Percentiles rank a stretch among this genome's conserved stretches.
Evolutionary conservation across 2,329 filamentous ascomycete species (phyloP).

Genomic region (Colletotrichum sp.): DNA sequence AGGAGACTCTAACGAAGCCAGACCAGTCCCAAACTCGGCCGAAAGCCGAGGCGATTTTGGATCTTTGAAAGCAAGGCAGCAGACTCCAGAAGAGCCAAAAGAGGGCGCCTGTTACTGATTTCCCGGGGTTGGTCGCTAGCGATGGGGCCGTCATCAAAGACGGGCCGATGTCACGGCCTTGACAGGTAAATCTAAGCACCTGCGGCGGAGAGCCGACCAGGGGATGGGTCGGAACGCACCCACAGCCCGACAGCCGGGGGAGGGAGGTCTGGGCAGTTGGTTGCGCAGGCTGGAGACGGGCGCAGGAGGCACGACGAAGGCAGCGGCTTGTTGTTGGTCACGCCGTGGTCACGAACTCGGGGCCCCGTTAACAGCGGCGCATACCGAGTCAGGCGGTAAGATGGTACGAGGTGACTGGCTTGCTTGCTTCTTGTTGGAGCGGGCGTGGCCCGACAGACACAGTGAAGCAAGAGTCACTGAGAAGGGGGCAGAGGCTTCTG

Average conservation of each 20-base stretch:
- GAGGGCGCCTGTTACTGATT: neutral
- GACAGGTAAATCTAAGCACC: slow-evolving; percentile 18
- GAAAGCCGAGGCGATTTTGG: slow-evolving; percentile 1
- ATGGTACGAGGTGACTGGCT: neutral
- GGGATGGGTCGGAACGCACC: slow-evolving; percentile 7
- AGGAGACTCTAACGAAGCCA: neutral
- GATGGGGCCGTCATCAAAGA: slow-evolving; percentile 21
- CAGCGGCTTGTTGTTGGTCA: neutral
- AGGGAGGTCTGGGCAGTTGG: neutral
- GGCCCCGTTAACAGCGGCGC: neutral
- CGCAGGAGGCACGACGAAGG: neutral
- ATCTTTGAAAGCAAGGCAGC: neutral
- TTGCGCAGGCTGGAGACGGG: neutral
- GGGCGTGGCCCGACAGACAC: too few relatives aligned
- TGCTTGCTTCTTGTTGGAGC: neutral
- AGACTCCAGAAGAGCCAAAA: neutral
- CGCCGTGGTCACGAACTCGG: neutral
- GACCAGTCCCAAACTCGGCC: slow-evolving; percentile 13
- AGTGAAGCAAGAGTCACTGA: too few relatives aligned
- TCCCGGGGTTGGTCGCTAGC: neutral
- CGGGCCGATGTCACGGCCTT: slow-evolving; percentile 19
- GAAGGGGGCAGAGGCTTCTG: too few relatives aligned
- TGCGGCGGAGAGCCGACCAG: slow-evolving; percentile 5
- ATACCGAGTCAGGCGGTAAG: neutral
- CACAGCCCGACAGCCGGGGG: slow-evolving; percentile 7